Conservation (phyloP, 2,329 filamentous ascomycete species). For the Colletotrichum truncatum region DNA sequence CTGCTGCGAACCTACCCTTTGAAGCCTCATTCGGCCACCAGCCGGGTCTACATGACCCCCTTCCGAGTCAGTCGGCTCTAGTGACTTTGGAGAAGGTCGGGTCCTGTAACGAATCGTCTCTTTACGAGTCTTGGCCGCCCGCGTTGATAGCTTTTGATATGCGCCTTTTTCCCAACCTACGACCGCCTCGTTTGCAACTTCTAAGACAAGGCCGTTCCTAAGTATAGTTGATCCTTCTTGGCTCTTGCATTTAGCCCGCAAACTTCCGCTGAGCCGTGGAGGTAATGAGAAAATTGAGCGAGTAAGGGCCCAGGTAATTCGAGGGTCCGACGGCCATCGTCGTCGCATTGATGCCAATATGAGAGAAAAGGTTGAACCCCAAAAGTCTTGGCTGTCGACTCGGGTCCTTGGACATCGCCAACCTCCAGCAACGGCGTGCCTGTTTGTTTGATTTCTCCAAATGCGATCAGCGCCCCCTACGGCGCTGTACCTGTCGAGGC, state of each 20-base stretch:
- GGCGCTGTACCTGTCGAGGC: neutral
- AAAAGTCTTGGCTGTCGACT: constrained; percentile 16
- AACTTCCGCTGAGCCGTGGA: constrained; percentile 21
- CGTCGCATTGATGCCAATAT: constrained; percentile 10
- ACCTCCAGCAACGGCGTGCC: neutral
- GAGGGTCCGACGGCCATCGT: neutral
- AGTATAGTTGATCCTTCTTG: constrained; percentile 27
- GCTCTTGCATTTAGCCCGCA: constrained; percentile 9
- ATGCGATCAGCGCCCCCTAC: constrained; percentile 2
- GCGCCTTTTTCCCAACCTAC: constrained; percentile 22
- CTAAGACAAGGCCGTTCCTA: constrained; percentile 21
- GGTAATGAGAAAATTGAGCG: constrained; percentile 8
- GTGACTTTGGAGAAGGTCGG: constrained; percentile 16
- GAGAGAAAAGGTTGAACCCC: neutral
- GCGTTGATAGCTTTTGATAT: constrained; percentile 6
- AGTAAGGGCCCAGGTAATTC: constrained; percentile 1
- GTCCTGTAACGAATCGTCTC: constrained; percentile 5
- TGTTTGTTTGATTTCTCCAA: neutral
- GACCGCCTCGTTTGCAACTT: constrained; percentile 21
- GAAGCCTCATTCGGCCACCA: constrained; percentile 19
- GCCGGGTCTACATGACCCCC: constrained; percentile 19
- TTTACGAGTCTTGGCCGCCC: constrained; percentile 15
- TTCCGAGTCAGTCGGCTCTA: constrained; percentile 23
- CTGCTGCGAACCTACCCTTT: constrained; percentile 1
- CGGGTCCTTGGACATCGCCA: neutral